Base-by-base conservation (phyloP, 2,329 filamentous ascomycete species). In the Beauveria sp. region DNA sequence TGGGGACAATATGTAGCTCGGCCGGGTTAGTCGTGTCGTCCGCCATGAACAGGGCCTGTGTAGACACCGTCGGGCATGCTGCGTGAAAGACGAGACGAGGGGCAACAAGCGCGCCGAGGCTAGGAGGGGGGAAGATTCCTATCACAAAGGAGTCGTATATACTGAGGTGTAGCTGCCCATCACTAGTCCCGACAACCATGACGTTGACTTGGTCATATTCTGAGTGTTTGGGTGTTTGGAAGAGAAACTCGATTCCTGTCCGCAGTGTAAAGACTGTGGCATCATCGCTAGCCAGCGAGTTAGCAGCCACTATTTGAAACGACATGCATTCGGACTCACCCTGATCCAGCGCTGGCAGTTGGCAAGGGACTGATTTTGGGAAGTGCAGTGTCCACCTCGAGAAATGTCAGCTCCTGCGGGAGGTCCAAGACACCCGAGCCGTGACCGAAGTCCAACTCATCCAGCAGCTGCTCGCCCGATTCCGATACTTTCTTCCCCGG, bases 111-210 rank as follows among this genome's bases (percentile, higher is more conserved):
- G 67, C 24, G 18, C 58, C 61, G 4, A 74, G 76, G 2, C 72
- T 70, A 30, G 77, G 81, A 61, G 81, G 79, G 62, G 76, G 72
- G 63, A 92, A 86, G 14, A 75, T 81, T 3, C 91, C 90, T 62
- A 96, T 87, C 63, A 89, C 82, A 67, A 96, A 91, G 6, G 89
- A 93, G 71, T 96, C 89, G 71, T 93, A 93, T 53, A 96, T 91
- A 66, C 86, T 90, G 20, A 96, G 78, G 70, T 93, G 88, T 14
- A 96, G 79, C 20, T 78, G 81, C 9, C 89, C 89, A 65, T 90
- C 83, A 61, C 83, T 82, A 4, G 87, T 89, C 5, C 89, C 90
- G 2, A 90, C 82, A 5, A 93, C 77, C 76, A 96, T 86, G 65
- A 93, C 84, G 71, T 93, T 89, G 49, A 95, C 86, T n/a, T 85